Percentiles rank a stretch among this genome's conserved stretches.
These are phyloP conservation scores for Linum lewisii DNA, from an alignment of 345 rosid genomes.

Conservation along the genomic window DNA sequence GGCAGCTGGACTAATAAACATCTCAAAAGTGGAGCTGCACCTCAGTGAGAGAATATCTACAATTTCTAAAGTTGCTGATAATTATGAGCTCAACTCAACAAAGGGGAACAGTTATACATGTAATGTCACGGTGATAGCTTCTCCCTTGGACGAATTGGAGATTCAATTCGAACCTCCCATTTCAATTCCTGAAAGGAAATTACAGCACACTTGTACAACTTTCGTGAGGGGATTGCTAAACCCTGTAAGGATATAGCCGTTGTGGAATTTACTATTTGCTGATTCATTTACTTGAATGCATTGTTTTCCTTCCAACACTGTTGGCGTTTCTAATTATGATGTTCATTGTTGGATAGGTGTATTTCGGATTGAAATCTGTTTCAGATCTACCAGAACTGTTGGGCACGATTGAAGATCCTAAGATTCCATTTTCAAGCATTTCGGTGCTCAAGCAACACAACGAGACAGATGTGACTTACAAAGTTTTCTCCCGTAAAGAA, in stretches of 20 bases:
- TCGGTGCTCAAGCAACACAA: slow-evolving; percentile 52
- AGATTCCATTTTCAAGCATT: slow-evolving; percentile 73
- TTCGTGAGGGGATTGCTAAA: slow-evolving; percentile 80
- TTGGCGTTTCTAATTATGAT: slow-evolving; percentile 5
- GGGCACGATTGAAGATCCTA: slow-evolving; percentile 72
- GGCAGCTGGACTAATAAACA: slow-evolving; percentile 68
- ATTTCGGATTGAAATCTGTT: slow-evolving; percentile 52
- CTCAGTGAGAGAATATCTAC: slow-evolving; percentile 61
- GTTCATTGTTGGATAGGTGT: slow-evolving; percentile 40
- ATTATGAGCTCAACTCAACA: slow-evolving; percentile 77
- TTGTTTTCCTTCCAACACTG: neutral
- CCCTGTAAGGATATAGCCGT: slow-evolving; percentile 45
- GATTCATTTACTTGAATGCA: neutral
- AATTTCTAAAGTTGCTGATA: slow-evolving; percentile 39
- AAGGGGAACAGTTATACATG: slow-evolving; percentile 56
- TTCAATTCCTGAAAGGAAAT: slow-evolving; percentile 59
- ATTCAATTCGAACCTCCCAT: slow-evolving; percentile 55
- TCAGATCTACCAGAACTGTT: slow-evolving; percentile 67
- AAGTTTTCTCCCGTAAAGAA: slow-evolving; percentile 59
- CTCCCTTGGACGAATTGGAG: slow-evolving; percentile 70
- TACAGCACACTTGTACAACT: slow-evolving; percentile 91
- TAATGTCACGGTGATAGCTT: slow-evolving; percentile 59
- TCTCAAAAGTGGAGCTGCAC: slow-evolving; percentile 58
- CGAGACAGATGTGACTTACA: slow-evolving; percentile 52
- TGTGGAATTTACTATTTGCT: neutral